Evolutionary conservation across 768 basidiomycete species (phyloP), one percentile per base, ranked within the genome.

Genomic region (Crepidotus variabilis): DNA sequence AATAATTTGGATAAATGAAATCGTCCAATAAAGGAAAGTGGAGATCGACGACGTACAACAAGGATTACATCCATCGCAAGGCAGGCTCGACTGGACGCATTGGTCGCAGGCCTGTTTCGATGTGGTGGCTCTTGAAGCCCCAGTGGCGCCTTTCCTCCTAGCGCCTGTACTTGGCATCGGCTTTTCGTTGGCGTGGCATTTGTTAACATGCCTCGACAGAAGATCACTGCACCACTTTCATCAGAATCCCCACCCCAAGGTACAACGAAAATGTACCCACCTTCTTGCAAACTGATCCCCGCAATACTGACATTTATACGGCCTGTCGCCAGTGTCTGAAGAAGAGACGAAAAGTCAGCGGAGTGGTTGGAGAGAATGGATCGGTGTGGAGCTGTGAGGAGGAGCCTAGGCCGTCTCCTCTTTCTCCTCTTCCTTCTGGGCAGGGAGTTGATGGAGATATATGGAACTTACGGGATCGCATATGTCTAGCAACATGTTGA

Each of bases 261-360:
- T 18, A 34, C 47, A 35, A 50, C 11, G 35, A 33, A 52, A 56
- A 54, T n/a, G 5, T 28, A 57, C 64, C 14, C 47, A 88, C 90
- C 90, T 92, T 66, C 92, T 72, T 1, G 92, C 92, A 66, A 94
- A 94, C 72, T 92, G 90, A 75, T 94, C 92, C 35, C 91, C 91
- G 69, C 92, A 94, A 60, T 86, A 81, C 65, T 86, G 86, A 63
- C 92, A 94, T 66, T 90, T 91, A 78, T 94, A 94, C 8, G 92
- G 92, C 46, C 92, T 79, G 76, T 93, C 91, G 56, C 91, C 91
- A 36, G 91, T 93, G 72, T 94, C 91, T 92, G 55, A 49, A 50
- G 47, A 52, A 60, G 53, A 55, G 28, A 28, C 28, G 28, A 61
- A 55, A 54, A 56, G 57, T 65, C 22, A 63, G 57, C 58, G 61